Conservation (phyloP, 805 yeast species). For the Lachancea nothofagi region DNA sequence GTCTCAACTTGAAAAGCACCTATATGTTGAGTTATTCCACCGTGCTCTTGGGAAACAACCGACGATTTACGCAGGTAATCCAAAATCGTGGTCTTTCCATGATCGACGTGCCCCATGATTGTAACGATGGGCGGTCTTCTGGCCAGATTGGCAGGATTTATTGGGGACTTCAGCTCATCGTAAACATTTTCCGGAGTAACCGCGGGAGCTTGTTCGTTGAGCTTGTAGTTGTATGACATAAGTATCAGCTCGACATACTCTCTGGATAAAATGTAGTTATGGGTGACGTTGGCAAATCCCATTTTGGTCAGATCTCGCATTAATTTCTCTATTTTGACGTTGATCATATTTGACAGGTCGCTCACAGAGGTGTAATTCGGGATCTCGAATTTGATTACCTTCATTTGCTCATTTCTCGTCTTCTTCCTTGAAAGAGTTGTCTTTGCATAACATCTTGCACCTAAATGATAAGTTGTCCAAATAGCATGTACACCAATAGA, state of each 20-base stretch:
- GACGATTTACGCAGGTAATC: constrained; percentile 82
- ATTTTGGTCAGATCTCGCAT: constrained; percentile 52
- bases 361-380: constrained; percentile 79
- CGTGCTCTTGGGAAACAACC: constrained; percentile 78
- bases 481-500: too few species aligned
- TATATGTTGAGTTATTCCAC: constrained; percentile 96
- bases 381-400: constrained; percentile 33
- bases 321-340: constrained; percentile 57
- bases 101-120: constrained; percentile 98
- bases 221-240: constrained; percentile 78
- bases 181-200: constrained; percentile 53
- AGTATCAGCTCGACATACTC: constrained; percentile 86
- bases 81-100: constrained; percentile 91
- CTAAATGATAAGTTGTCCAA: too few species aligned
- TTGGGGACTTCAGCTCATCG: constrained; percentile 53
- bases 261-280: constrained; percentile 74
- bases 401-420: constrained; percentile 11
- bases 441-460: constrained; percentile 17
- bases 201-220: constrained; percentile 25
- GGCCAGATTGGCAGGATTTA: constrained; percentile 43
- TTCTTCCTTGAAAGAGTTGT: constrained; percentile 9
- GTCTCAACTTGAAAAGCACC: constrained; percentile 93
- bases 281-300: constrained; percentile 67
- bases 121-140: constrained; percentile 92
- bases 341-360: constrained; percentile 66